phyloP scores from a whole-genome alignment of 2,329 filamentous ascomycete genomes.

The Gnomoniopsis smithogilvyi region DNA sequence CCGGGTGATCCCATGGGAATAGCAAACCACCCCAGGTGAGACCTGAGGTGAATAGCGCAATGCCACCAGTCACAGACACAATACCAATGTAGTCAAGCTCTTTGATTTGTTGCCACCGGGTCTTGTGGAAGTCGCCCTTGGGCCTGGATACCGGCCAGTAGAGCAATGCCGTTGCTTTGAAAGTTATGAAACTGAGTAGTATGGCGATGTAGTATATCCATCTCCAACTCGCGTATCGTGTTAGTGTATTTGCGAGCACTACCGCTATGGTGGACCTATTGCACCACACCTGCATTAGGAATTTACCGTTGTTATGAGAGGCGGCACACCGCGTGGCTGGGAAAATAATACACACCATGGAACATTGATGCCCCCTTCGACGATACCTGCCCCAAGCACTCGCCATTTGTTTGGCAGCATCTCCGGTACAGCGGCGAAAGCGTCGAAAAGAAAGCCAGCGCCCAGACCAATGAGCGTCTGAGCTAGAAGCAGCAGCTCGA shows the following conservation, averaged over 20 bases:
- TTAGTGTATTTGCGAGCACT: background rate
- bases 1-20: background rate
- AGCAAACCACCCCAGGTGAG: conserved; percentile 1
- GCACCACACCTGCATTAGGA: background rate
- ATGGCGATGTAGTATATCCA: conserved; percentile 12
- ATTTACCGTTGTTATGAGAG: too few species aligned
- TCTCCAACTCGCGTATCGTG: conserved; percentile 9
- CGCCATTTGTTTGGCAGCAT: conserved; percentile 12
- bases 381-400: conserved; percentile 1
- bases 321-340: background rate
- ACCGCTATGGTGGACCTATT: background rate
- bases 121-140: conserved; percentile 8
- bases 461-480: background rate
- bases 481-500: conserved; percentile 1
- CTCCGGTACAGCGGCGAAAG: conserved; percentile 4
- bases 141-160: conserved; percentile 10
- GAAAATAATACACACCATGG: background rate
- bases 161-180: conserved; percentile 5
- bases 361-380: conserved; percentile 1
- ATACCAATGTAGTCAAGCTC: conserved; percentile 9
- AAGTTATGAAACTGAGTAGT: conserved; percentile 2
- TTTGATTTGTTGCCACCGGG: conserved; percentile 4
- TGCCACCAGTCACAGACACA: conserved; percentile 1
- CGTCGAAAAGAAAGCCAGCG: conserved; percentile 5
- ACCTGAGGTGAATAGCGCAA: background rate